Base-by-base conservation (phyloP, 192 early-diverging fungal genomes). In the Chytriomyces sp. region DNA sequence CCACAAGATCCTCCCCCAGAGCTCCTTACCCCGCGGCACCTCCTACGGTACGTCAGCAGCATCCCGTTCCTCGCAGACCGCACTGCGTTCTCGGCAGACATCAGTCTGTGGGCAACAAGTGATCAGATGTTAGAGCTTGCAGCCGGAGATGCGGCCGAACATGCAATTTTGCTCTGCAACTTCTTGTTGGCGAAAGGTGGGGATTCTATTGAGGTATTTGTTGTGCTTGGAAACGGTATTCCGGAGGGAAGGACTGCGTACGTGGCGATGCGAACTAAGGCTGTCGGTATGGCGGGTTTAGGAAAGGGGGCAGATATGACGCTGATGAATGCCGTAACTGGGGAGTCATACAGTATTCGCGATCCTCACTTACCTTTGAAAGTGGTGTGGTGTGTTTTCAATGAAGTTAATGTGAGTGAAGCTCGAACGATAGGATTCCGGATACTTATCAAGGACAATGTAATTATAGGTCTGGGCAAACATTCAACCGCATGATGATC, bases 121-220 rank as follows among this genome's bases (percentile, higher is more conserved):
- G 78, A 87, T 38, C 81, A 88, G 66, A 64, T 88, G 60, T 55
- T 88, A 44, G 74, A 82, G 8, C 44, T 88, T 25, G 77, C 81
- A 0, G 81, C 82, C 28, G 86, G 77, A 10, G 85, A 82, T 41
- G 55, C 44, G 8, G 74, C 77, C 4, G 86, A 88, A 64, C 86
- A 86, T 63, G 84, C 86, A 2, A 80, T 88, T 28, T 53, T 88
- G 41, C 64, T 88, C 22, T 84, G 82, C 64, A 87, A 87, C 64
- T 82, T 77, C 39, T 37, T 88, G 4, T 30, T 74, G 12, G 62
- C 62, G 33, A 63, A 59, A 39, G 59, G 57, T 25, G 79, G 70
- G 5, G 38, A 64, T 17, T 54, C 37, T n/a, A 53, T 61, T 40
- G 73, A 79, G 12, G 77, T 78, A 5, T 80, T 41, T 58, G 80